phyloP scores from a whole-genome alignment of 768 basidiomycete genomes.

The Suillus ampliporus region DNA sequence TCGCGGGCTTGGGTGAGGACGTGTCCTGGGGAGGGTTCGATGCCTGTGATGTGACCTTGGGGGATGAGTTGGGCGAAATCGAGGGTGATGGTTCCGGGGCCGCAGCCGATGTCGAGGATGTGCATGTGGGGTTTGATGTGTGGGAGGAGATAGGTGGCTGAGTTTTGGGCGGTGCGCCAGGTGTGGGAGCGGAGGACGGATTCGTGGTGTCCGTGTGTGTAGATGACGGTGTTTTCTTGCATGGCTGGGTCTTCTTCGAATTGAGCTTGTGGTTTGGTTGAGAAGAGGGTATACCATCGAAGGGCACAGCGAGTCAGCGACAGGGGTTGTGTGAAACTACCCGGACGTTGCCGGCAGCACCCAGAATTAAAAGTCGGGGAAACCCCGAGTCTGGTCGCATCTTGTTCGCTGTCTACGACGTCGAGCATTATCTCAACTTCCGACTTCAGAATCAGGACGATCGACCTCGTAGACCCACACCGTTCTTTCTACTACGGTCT shows the following conservation, averaged over 20 bases:
- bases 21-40: conserved; percentile 41
- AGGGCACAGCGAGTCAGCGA: background rate
- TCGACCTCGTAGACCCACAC: too few species aligned
- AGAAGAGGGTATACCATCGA: too few species aligned
- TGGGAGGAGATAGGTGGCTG: conserved; percentile 46
- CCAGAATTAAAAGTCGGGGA: too few species aligned
- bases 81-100: conserved; percentile 56
- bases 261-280: too few species aligned
- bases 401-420: too few species aligned
- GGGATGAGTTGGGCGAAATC: conserved; percentile 48
- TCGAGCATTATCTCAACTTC: too few species aligned
- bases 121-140: conserved; percentile 42
- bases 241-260: conserved; percentile 1
- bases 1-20: conserved; percentile 43
- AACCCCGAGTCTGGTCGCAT: too few species aligned
- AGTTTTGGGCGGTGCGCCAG: conserved; percentile 47
- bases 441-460: too few species aligned
- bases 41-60: conserved; percentile 47
- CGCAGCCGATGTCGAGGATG: conserved; percentile 58
- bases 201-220: conserved; percentile 35
- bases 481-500: too few species aligned
- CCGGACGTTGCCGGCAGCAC: too few species aligned
- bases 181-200: conserved; percentile 43
- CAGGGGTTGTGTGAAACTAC: conserved; percentile 1
- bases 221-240: conserved; percentile 15